Percentiles rank a stretch among this genome's conserved stretches.
Evolutionary conservation across 371 early-diverging fungal species (phyloP).

Genomic region (Mucor velutinosus): DNA sequence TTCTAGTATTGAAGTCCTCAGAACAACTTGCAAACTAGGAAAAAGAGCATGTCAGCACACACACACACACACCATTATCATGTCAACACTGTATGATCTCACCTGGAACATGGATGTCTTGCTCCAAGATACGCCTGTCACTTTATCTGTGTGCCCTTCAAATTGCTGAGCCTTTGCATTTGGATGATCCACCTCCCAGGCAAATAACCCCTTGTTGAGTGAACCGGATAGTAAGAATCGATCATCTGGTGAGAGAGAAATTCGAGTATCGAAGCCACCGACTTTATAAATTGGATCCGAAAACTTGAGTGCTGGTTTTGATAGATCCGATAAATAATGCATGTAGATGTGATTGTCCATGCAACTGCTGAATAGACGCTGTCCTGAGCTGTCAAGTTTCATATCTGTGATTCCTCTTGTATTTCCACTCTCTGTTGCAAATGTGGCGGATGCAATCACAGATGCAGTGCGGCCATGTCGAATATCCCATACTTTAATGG

Average conservation of each 20-base stretch:
- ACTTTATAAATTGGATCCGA: conserved; percentile 25
- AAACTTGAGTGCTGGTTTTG: conserved; percentile 27
- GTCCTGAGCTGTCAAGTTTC: conserved; percentile 39
- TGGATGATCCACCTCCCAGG: conserved; percentile 41
- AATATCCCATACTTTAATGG: conserved; percentile 55
- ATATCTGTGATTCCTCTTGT: conserved; percentile 39
- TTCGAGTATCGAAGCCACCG: conserved; percentile 31
- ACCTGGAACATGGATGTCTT: conserved; percentile 22
- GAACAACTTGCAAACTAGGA: conserved; percentile 46
- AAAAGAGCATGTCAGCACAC: background rate
- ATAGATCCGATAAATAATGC: conserved; percentile 35
- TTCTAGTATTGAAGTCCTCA: conserved; percentile 39
- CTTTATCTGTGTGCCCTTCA: conserved; percentile 35
- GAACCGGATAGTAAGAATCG: conserved; percentile 42
- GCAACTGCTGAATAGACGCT: conserved; percentile 40
- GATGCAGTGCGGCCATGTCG: conserved; percentile 28
- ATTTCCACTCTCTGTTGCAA: conserved; percentile 18
- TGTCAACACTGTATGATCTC: background rate
- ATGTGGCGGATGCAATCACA: conserved; percentile 21
- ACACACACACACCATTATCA: background rate
- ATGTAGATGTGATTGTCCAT: conserved; percentile 45
- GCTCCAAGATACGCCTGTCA: conserved; percentile 41
- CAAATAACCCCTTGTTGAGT: conserved; percentile 18
- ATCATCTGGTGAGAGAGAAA: conserved; percentile 44
- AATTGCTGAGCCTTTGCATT: conserved; percentile 17